phyloP scores from a whole-genome alignment of 768 basidiomycete genomes.

The Dioszegia aurantiaca region DNA sequence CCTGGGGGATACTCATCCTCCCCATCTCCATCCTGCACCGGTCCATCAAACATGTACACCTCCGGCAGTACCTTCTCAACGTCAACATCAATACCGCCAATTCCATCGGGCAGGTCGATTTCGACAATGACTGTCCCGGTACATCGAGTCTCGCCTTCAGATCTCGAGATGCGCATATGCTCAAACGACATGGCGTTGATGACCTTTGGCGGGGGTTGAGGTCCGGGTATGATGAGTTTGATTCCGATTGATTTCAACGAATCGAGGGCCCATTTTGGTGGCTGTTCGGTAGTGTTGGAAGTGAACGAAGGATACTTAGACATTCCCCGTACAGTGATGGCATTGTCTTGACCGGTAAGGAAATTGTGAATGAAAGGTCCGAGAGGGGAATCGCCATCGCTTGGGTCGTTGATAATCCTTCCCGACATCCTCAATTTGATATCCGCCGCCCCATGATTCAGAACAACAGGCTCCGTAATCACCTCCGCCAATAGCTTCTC shows the following conservation, averaged over 20 bases:
- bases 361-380: conserved; percentile 45
- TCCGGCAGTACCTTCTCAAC: conserved; percentile 56
- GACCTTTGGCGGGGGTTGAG: conserved; percentile 41
- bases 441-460: background rate
- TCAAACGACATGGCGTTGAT: conserved; percentile 48
- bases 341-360: conserved; percentile 44
- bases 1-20: conserved; percentile 45
- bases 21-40: conserved; percentile 55
- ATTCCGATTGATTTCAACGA: conserved; percentile 30
- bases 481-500: conserved; percentile 45
- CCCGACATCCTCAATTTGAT: conserved; percentile 35
- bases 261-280: conserved; percentile 41
- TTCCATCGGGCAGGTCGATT: conserved; percentile 62
- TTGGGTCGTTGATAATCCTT: conserved; percentile 27
- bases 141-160: conserved; percentile 41
- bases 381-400: conserved; percentile 24
- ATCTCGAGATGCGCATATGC: conserved; percentile 46
- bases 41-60: conserved; percentile 48
- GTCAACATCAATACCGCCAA: conserved; percentile 62
- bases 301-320: conserved; percentile 25
- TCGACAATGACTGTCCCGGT: conserved; percentile 46
- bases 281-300: conserved; percentile 12
- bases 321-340: conserved; percentile 42
- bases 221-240: conserved; percentile 45
- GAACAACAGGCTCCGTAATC: conserved; percentile 36